Percentiles rank a stretch among this genome's conserved stretches.
Evolutionary conservation across 192 early-diverging fungal species (phyloP).

Genomic region (Chytriomyces sp.): DNA sequence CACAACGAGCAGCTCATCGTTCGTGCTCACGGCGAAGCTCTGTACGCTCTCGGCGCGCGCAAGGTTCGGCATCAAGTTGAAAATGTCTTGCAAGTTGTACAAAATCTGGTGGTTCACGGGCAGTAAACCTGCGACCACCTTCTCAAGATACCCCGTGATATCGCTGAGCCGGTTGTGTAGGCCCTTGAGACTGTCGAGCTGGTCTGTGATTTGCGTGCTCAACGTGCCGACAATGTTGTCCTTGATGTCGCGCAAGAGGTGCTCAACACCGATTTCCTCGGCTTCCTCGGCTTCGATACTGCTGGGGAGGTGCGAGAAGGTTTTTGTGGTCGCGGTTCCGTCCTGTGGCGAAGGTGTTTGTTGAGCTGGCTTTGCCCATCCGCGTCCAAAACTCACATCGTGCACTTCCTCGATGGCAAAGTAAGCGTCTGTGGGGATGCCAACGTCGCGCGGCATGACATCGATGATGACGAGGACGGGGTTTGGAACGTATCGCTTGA

Average conservation of each 20-base stretch:
- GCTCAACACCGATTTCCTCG: constrained; percentile 99
- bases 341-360: constrained; percentile 60
- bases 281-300: constrained; percentile 98
- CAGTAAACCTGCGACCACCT: constrained; percentile 81
- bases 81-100: constrained; percentile 98
- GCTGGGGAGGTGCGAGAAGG: constrained; percentile 94
- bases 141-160: constrained; percentile 84
- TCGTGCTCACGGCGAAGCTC: constrained; percentile 89
- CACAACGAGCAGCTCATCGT: constrained; percentile 94
- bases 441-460: constrained; percentile 90
- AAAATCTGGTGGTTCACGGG: constrained; percentile 97
- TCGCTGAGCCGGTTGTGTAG: constrained; percentile 83
- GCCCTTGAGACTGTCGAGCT: constrained; percentile 89
- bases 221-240: constrained; percentile 94
- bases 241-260: constrained; percentile 97
- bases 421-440: constrained; percentile 96
- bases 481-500: constrained; percentile 93
- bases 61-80: constrained; percentile 95
- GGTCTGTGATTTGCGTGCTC: constrained; percentile 89
- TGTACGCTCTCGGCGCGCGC: constrained; percentile 74
- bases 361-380: neutral
- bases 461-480: constrained; percentile 97
- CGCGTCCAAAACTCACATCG: constrained; percentile 64
- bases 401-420: constrained; percentile 98
- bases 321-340: constrained; percentile 94